Conservation (phyloP, 257 asterid species). For the Ajuga chamaepitys region DNA sequence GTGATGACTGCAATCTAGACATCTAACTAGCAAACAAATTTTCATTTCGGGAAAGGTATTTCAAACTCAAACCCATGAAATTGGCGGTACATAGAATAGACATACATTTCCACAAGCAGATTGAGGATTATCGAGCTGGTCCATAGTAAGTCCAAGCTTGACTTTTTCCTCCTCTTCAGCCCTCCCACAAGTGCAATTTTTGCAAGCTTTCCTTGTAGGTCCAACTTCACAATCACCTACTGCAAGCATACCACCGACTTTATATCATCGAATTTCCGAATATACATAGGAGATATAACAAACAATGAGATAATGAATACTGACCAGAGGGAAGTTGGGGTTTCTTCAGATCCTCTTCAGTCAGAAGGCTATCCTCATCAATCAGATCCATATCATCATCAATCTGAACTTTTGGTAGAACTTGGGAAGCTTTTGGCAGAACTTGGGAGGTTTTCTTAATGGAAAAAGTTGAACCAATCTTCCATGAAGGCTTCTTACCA, state of each 20-base stretch:
- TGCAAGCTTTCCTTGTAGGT: slow-evolving; percentile 83
- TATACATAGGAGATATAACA: not conserved
- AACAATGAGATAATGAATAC: slow-evolving; percentile 6
- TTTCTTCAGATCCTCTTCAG: slow-evolving; percentile 85
- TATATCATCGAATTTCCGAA: not conserved
- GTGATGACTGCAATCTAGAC: not conserved
- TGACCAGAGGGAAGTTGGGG: slow-evolving; percentile 73
- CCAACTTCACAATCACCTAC: slow-evolving; percentile 88
- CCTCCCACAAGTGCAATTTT: slow-evolving; percentile 87
- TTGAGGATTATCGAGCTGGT: slow-evolving; percentile 76
- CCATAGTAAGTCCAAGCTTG: slow-evolving; percentile 71
- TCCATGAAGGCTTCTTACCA: slow-evolving; percentile 90
- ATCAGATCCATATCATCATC: slow-evolving; percentile 83
- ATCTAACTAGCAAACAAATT: not conserved
- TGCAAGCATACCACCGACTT: slow-evolving; percentile 3
- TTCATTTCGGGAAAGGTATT: not conserved
- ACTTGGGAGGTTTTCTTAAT: slow-evolving; percentile 41
- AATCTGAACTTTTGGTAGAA: slow-evolving; percentile 61
- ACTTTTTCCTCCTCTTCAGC: slow-evolving; percentile 89
- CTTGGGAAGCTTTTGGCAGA: slow-evolving; percentile 44
- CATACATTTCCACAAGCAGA: slow-evolving; percentile 97
- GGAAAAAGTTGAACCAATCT: slow-evolving; percentile 83
- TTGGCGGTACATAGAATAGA: not conserved
- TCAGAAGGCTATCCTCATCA: slow-evolving; percentile 93
- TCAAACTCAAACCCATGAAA: not conserved